Evolutionary conservation across 2,329 filamentous ascomycete species (phyloP), one percentile per base, ranked within the genome.

Genomic region (Cladosporium sp.): DNA sequence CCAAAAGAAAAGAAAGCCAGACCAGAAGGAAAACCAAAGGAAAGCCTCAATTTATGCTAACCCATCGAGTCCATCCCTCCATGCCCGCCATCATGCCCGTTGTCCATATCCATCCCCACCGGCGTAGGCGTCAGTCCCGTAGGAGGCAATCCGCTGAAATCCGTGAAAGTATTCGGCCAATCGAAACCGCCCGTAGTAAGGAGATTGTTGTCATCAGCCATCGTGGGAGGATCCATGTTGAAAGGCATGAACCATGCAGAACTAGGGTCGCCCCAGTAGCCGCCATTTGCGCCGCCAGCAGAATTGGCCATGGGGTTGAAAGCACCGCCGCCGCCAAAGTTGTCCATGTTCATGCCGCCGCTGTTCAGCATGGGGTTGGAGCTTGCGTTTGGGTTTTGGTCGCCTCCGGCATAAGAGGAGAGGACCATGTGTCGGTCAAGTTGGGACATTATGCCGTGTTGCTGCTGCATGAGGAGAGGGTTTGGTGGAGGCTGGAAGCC

Each of bases 191-290:
- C 63, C 20, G 51, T 61, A 12, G 61, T 59, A 58, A 71, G 69
- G 22, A 70, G 40, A 47, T 66, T 67, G 45, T 64, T 65, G 45
- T 77, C 76, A 5, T 76, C 74, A 1, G 71, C 74, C 17, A 71
- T 62, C 1, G 65, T 67, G 0, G 89, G 86, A 19, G 91, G 89
- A 60, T 94, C 89, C 74, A 96, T 85, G 70, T 96, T 95, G 74
- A 96, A 96, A 1, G 92, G 91, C 78, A 96, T 86, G 73, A 95
- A 96, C 90, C 92, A 97, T 5, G 89, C 90, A 55, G 87, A 88
- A 47, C 74, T 76, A 0, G 76, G 75, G 59, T 79, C 76, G 60
- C 67, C 66, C 64, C 66, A 71, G 61, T 66, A 67, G 34, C 65
- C 66, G 19, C 56, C 22, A 25, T 54, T 40, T 40, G 47, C 55